phyloP scores from a whole-genome alignment of 768 basidiomycete genomes.

The Boletus bicolor region DNA sequence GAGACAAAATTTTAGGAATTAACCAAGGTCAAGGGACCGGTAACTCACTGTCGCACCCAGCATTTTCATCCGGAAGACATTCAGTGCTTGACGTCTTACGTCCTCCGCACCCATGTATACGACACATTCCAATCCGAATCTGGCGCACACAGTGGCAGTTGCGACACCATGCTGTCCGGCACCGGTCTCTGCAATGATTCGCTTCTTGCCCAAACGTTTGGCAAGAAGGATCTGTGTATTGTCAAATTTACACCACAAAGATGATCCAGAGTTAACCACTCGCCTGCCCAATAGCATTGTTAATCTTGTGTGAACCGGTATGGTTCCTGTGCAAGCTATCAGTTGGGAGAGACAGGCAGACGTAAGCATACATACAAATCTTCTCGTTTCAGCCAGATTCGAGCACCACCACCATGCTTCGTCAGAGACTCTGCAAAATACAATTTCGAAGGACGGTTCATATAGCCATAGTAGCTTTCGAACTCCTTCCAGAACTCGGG shows the following conservation, averaged over 20 bases:
- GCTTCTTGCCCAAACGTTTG: slow-evolving; percentile 88
- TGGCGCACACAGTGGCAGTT: slow-evolving; percentile 96
- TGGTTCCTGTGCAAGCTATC: slow-evolving; percentile 66
- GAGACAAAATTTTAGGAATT: neutral
- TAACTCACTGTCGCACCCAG: slow-evolving; percentile 77
- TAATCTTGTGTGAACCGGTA: slow-evolving; percentile 99
- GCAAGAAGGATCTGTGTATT: slow-evolving; percentile 79
- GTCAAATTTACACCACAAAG: neutral
- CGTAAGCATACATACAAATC: slow-evolving; percentile 57
- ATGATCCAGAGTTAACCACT: slow-evolving; percentile 12
- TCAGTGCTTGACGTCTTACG: slow-evolving; percentile 91
- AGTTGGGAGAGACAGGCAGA: neutral
- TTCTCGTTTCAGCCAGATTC: slow-evolving; percentile 97
- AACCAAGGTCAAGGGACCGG: neutral
- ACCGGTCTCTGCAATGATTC: slow-evolving; percentile 98
- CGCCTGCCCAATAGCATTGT: slow-evolving; percentile 96
- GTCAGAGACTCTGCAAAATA: slow-evolving; percentile 92
- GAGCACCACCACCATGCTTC: slow-evolving; percentile 86
- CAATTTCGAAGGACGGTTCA: slow-evolving; percentile 89
- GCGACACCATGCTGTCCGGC: slow-evolving; percentile 99
- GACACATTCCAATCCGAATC: slow-evolving; percentile 92
- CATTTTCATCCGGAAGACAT: slow-evolving; percentile 98
- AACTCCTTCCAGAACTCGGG: slow-evolving; percentile 93
- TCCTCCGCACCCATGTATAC: slow-evolving; percentile 99
- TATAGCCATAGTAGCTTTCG: slow-evolving; percentile 83